Percentiles rank a stretch among this genome's conserved stretches.
Conservation (phyloP, 495 filamentous ascomycete genomes). For the Aspergillus taichungensis region DNA sequence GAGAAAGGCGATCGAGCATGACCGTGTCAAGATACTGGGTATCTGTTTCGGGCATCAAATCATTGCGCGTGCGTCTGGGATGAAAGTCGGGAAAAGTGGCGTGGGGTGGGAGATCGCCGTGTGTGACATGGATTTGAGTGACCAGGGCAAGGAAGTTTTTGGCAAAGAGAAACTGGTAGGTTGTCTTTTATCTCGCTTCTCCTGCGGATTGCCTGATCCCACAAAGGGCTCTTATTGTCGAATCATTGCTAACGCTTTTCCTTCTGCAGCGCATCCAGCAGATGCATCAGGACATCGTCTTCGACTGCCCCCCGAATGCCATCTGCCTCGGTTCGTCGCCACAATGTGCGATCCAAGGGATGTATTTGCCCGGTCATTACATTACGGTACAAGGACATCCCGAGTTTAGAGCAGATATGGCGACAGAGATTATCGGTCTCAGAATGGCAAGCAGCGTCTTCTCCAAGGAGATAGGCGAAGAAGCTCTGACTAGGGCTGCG, state of each 20-base stretch:
- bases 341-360: conserved; percentile 67
- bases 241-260: background rate
- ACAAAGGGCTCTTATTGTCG: no score
- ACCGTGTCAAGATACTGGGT: conserved; percentile 60
- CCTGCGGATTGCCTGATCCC: no score
- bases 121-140: conserved; percentile 57
- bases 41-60: conserved; percentile 94
- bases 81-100: conserved; percentile 54
- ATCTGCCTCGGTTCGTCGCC: conserved; percentile 57
- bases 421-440: conserved; percentile 54
- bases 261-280: conserved; percentile 64
- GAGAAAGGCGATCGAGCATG: conserved; percentile 45
- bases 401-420: conserved; percentile 72
- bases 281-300: conserved; percentile 85
- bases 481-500: conserved; percentile 55
- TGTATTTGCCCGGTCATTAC: conserved; percentile 56
- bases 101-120: conserved; percentile 79
- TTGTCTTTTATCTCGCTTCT: conserved; percentile 2
- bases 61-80: conserved; percentile 64
- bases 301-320: conserved; percentile 50
- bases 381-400: conserved; percentile 89
- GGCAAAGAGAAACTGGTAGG: conserved; percentile 57
- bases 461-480: conserved; percentile 49
- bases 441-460: conserved; percentile 59
- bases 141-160: conserved; percentile 66